Evolutionary conservation across 371 early-diverging fungal genomes (phyloP), one percentile per base, ranked within the genome.

Genomic region (Mortierella sp.): DNA sequence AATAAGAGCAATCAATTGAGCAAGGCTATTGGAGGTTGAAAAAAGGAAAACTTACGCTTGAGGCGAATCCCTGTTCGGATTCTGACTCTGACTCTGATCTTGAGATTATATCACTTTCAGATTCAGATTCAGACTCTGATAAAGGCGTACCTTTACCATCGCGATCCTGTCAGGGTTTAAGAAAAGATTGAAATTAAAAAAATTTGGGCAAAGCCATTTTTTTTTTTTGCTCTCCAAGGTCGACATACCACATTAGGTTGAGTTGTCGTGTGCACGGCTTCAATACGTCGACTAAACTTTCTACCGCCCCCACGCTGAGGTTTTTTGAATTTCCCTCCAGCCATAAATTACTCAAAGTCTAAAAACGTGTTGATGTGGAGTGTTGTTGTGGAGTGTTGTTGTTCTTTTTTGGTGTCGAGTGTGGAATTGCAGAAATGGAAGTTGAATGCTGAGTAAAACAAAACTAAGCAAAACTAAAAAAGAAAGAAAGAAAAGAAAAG

Each of bases 231-330:
- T 45, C 15, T 45, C 19, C 19, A 15, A 45, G 15, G 2, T 3
- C 43, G 61, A 45, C 19, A 19, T 45, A 45, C 45, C 45, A n/a
- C 19, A 15, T 45, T 45, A 17, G 45, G 15, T 19, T 45, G 45
- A 45, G 45, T 45, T 19, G 19, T 68, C 61, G 75, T 64, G 69
- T 75, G 76, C 42, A 80, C 67, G 59, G 83, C 69, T 79, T 82
- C 68, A 68, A 80, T 76, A 70, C 75, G 70, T 61, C 82, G 85
- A 61, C 84, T 80, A 72, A 83, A 85, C 58, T 75, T 77, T 49
- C 86, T 75, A 28, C 84, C 83, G 34, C 86, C 86, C 49, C 86
- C 86, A 34, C 86, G 85, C 68, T 85, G 83, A 28, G 84, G 79
- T 72, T 84, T 85, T 70, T 74, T 80, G 71, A 80, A 80, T 56